Percentiles rank a stretch among this genome's conserved stretches.
Evolutionary conservation across 139 green algal genomes (phyloP).

Genomic region (Mesotaenium endlicherianum): DNA sequence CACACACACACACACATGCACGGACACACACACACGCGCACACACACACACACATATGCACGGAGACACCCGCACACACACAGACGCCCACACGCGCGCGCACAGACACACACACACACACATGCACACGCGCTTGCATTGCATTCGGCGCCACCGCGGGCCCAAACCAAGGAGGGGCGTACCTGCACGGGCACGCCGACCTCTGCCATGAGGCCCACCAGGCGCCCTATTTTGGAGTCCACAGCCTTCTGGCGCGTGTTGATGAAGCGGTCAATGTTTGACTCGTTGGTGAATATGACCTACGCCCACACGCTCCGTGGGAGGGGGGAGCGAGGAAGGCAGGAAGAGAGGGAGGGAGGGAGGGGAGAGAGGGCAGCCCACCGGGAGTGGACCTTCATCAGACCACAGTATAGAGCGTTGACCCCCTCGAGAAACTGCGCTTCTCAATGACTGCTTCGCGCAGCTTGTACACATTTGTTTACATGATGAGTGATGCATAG

Average conservation of each 20-base stretch:
- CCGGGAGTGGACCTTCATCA: no score
- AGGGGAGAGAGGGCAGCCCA: no score
- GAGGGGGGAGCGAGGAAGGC: no score
- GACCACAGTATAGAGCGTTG: no score
- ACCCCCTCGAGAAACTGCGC: no score
- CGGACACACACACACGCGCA: background rate
- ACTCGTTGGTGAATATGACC: constrained; percentile 44
- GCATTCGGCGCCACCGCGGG: background rate
- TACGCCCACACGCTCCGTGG: no score
- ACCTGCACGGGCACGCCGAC: constrained; percentile 22
- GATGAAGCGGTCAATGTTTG: constrained; percentile 25
- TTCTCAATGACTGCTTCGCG: no score
- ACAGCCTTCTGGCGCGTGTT: constrained; percentile 37
- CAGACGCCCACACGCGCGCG: background rate
- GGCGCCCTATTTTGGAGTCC: constrained; percentile 26
- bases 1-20: background rate
- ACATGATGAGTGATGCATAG: no score
- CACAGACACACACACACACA: background rate
- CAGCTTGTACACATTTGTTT: no score
- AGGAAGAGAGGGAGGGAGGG: no score
- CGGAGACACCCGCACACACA: background rate
- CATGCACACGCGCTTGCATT: background rate
- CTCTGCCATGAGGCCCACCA: background rate
- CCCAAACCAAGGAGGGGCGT: background rate
- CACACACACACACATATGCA: background rate